Percentiles rank a stretch among this genome's conserved stretches.
These are phyloP conservation scores for Aurantiochytrium sp. DNA, from an alignment of 108 stramenopile species.

Conservation along the genomic window DNA sequence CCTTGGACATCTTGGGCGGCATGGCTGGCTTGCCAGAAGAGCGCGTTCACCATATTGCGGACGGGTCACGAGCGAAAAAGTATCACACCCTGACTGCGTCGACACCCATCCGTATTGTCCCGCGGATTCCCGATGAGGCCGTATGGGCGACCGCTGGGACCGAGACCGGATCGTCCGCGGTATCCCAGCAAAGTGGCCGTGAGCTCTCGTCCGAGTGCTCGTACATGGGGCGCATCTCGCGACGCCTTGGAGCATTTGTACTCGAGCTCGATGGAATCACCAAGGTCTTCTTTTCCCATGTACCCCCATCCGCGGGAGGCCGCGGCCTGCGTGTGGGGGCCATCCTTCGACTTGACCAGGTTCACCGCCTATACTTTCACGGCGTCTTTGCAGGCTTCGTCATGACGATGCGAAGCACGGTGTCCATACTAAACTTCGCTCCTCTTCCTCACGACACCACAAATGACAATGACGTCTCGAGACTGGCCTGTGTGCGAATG, in stretches of 20 bases:
- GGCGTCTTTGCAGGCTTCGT: not conserved
- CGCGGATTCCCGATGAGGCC: no score
- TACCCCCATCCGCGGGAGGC: not conserved
- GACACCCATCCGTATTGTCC: no score
- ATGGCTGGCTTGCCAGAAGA: no score
- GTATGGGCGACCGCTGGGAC: no score
- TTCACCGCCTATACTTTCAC: not conserved
- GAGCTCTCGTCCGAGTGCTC: not conserved
- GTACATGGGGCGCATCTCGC: not conserved
- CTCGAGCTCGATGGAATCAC: not conserved
- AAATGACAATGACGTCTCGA: not conserved
- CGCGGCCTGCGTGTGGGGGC: not conserved
- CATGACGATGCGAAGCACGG: not conserved
- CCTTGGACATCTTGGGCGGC: not conserved
- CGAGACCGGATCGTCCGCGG: no score
- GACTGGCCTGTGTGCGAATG: not conserved
- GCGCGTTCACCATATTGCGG: no score
- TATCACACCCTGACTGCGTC: no score
- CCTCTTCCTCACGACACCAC: not conserved
- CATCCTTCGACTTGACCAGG: not conserved
- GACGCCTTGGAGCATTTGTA: not conserved
- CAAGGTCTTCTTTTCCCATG: not conserved
- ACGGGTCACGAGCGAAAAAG: no score
- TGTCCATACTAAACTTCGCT: not conserved
- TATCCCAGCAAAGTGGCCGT: no score